A percentile compares a stretch with the other conserved stretches of the same genome.
Evolutionary conservation across 441 rosid species (phyloP).

Genomic region (Gossypium aridum): DNA sequence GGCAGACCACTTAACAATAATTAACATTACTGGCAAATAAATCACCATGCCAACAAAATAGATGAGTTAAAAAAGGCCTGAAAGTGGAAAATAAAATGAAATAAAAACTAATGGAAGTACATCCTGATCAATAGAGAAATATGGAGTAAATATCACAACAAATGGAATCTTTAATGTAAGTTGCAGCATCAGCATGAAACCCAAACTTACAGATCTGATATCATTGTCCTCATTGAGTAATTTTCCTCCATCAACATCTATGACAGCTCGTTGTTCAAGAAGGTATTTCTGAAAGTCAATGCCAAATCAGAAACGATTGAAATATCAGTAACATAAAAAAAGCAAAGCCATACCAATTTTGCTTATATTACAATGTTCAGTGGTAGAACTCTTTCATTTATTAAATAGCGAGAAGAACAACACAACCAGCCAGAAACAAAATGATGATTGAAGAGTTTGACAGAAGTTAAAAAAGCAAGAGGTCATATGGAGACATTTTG

Average conservation of each 20-base stretch:
- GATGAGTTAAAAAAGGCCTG: background rate
- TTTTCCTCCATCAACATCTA: conserved; percentile 79
- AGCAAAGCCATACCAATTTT: background rate
- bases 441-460: background rate
- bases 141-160: background rate
- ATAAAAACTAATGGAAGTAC: background rate
- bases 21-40: background rate
- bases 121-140: background rate
- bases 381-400: background rate
- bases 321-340: conserved; percentile 9
- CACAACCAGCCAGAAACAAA: background rate
- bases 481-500: background rate
- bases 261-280: conserved; percentile 85
- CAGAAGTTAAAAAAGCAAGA: background rate
- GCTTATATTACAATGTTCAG: background rate
- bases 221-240: conserved; percentile 93
- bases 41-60: background rate
- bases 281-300: conserved; percentile 63
- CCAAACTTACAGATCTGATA: conserved; percentile 83
- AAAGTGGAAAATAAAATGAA: background rate
- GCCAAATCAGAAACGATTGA: conserved; percentile 7
- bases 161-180: background rate
- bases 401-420: background rate
- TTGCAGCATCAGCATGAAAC: conserved; percentile 14
- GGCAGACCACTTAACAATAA: background rate